Evolutionary conservation across 257 asterid genomes (phyloP).

Genomic region (Haberlea rhodopensis): DNA sequence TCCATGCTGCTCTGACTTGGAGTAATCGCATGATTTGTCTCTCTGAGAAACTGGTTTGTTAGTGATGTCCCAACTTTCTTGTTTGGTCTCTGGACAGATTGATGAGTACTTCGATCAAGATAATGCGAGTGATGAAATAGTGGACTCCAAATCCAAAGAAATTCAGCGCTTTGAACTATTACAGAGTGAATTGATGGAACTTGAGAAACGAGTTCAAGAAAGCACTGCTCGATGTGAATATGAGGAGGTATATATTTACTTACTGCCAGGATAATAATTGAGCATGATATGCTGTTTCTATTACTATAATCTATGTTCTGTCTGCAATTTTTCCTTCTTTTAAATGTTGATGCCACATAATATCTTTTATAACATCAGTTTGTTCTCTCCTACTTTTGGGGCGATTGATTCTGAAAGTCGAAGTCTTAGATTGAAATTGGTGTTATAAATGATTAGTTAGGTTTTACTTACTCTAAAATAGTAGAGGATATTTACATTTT

Average conservation of each 20-base stretch:
- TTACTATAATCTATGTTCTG: constrained; percentile 18
- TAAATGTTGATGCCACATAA: constrained; percentile 2
- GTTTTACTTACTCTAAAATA: constrained; percentile 5
- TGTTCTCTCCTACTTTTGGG: constrained; percentile 9
- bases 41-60: neutral
- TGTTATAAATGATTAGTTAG: constrained; percentile 1
- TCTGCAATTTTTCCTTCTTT: constrained; percentile 10
- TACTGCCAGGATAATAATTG: constrained; percentile 3
- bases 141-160: constrained; percentile 60
- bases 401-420: constrained; percentile 6
- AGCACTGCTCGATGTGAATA: constrained; percentile 54
- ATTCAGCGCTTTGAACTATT: constrained; percentile 75
- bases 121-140: constrained; percentile 31
- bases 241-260: constrained; percentile 60
- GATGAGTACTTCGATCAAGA: constrained; percentile 46
- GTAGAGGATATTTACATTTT: neutral
- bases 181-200: constrained; percentile 77
- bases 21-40: no score
- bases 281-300: constrained; percentile 18
- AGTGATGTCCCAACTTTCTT: constrained; percentile 2
- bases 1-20: neutral
- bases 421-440: constrained; percentile 12
- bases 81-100: constrained; percentile 37
- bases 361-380: constrained; percentile 6
- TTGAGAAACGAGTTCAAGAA: constrained; percentile 85